Evolutionary conservation across 2,329 filamentous ascomycete species (phyloP).

Genomic region (Aspergillus transmontanensis): DNA sequence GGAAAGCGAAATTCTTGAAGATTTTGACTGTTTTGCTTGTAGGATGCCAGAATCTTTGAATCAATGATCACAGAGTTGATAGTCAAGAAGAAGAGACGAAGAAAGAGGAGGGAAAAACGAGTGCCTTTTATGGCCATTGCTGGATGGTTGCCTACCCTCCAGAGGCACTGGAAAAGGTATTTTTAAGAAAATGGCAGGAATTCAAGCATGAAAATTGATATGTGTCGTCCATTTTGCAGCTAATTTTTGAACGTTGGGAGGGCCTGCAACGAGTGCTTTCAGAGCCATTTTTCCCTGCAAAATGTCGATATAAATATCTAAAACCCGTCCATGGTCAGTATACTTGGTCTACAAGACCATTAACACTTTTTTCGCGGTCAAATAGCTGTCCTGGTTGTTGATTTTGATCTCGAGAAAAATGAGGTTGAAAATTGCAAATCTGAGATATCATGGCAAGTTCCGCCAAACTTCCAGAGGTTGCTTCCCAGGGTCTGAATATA

Average conservation of each 20-base stretch:
- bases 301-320: background rate
- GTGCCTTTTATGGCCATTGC: background rate
- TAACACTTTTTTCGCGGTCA: background rate
- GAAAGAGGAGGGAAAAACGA: background rate
- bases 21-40: background rate
- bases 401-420: background rate
- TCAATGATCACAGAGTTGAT: background rate
- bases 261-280: background rate
- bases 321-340: background rate
- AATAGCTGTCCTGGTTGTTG: background rate
- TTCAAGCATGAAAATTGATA: background rate
- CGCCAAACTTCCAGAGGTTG: background rate
- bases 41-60: background rate
- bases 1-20: background rate
- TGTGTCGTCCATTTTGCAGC: background rate
- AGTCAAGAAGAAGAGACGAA: background rate
- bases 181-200: background rate
- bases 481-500: background rate
- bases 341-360: background rate
- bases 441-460: background rate
- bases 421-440: background rate
- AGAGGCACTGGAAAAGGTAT: background rate
- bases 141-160: background rate
- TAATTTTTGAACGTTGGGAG: background rate
- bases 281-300: background rate